A percentile compares a stretch with the other conserved stretches of the same genome.
Evolutionary conservation across 371 early-diverging fungal genomes (phyloP).

Genomic region (Actinomortierella wolfii): DNA sequence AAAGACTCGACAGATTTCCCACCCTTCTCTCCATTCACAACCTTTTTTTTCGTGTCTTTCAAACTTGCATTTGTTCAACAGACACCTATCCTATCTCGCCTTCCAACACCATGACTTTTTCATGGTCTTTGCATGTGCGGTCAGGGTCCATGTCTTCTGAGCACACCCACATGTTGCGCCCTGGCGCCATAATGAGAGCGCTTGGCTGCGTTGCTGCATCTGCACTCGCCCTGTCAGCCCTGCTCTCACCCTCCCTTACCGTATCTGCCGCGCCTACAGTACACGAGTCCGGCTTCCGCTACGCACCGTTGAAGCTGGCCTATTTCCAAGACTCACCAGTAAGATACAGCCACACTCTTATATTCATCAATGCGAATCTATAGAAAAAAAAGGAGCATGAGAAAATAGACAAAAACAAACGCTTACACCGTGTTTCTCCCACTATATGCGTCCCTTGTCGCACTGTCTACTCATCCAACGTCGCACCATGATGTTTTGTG

Average conservation of each 20-base stretch:
- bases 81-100: background rate
- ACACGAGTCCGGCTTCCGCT: constrained; percentile 52
- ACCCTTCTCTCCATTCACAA: background rate
- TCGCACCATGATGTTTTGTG: background rate
- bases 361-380: constrained; percentile 1
- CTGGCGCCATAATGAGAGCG: background rate
- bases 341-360: constrained; percentile 13
- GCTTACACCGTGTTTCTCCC: background rate
- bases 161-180: constrained; percentile 2
- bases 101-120: constrained; percentile 32
- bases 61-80: background rate
- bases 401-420: background rate
- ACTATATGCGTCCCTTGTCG: background rate
- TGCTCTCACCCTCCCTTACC: constrained; percentile 7
- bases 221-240: constrained; percentile 8
- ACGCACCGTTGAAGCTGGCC: constrained; percentile 57
- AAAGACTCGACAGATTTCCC: background rate
- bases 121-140: constrained; percentile 14
- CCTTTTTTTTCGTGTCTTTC: background rate
- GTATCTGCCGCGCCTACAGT: constrained; percentile 19
- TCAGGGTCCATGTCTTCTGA: background rate
- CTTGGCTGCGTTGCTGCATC: constrained; percentile 9
- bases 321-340: constrained; percentile 76
- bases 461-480: background rate
- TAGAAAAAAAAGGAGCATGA: background rate